These are phyloP conservation scores for Akanthomyces lecanii DNA, from an alignment of 2,329 filamentous ascomycete genomes.

Conservation along the genomic window DNA sequence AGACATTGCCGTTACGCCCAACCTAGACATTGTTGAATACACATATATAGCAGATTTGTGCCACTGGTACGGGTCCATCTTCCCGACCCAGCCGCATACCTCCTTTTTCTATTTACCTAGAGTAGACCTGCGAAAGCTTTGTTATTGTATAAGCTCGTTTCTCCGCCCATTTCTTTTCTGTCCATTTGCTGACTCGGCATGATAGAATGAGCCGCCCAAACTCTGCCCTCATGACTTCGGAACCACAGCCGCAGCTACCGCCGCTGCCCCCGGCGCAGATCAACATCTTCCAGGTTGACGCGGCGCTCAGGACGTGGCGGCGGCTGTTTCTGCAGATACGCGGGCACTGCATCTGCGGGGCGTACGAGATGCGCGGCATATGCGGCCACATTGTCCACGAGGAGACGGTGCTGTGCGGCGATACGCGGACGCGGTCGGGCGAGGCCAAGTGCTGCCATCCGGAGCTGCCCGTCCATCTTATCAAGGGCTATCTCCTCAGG, in stretches of 20 bases:
- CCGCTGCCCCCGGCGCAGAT: neutral
- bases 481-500: neutral
- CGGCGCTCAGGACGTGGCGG: neutral
- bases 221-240: neutral
- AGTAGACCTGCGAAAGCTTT: neutral
- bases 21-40: neutral
- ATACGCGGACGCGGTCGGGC: neutral
- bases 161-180: neutral
- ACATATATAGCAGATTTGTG: neutral
- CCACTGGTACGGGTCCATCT: neutral
- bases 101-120: neutral
- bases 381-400: conserved; percentile 1
- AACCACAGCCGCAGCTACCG: neutral
- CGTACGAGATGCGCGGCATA: neutral
- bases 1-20: neutral
- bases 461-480: neutral
- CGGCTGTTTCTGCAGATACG: neutral
- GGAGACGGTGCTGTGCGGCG: neutral
- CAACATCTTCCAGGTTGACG: neutral
- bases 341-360: neutral
- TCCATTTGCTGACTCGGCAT: neutral
- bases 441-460: neutral
- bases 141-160: neutral
- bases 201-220: neutral
- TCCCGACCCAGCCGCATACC: too few relatives aligned